Percentiles rank a stretch among this genome's conserved stretches.
Evolutionary conservation across 1,284 basidiomycete species (phyloP).

Genomic region (Leccinum pachyderme): DNA sequence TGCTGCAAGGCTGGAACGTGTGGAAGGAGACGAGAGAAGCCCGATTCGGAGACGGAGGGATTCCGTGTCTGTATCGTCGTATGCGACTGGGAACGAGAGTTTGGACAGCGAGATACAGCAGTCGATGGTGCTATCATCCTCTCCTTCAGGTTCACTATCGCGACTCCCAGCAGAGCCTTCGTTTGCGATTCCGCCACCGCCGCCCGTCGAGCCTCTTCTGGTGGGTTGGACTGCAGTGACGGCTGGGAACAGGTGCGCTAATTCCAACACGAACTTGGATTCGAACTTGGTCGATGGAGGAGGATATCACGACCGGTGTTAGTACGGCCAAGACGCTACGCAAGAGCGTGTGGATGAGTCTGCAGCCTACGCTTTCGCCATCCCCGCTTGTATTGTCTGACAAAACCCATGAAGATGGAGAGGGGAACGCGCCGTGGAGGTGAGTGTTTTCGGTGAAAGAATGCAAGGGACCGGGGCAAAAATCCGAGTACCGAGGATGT

Average conservation of each 20-base stretch:
- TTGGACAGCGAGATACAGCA: constrained; percentile 32
- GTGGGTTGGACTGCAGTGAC: too few relatives aligned
- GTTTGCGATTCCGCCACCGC: constrained; percentile 28
- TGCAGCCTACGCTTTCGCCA: constrained; percentile 69
- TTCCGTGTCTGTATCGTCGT: constrained; percentile 47
- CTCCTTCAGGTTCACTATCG: constrained; percentile 13
- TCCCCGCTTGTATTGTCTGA: constrained; percentile 64
- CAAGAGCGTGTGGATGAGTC: constrained; percentile 72
- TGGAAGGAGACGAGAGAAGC: background rate
- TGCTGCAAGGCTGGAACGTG: background rate
- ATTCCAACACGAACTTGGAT: constrained; percentile 3
- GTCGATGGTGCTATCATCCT: constrained; percentile 25
- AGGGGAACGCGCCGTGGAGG: constrained; percentile 26
- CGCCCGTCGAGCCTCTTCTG: constrained; percentile 18
- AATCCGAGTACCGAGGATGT: too few relatives aligned
- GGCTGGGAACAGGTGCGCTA: constrained; percentile 1
- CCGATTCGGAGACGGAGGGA: constrained; percentile 10
- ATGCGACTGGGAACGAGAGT: constrained; percentile 56
- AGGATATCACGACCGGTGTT: constrained; percentile 17
- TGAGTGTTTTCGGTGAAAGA: constrained; percentile 6
- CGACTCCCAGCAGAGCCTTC: background rate
- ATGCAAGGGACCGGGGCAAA: background rate
- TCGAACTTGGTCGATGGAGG: constrained; percentile 11
- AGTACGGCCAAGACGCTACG: constrained; percentile 36
- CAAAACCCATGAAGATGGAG: constrained; percentile 29